These are phyloP conservation scores for Piedraia hortae DNA, from an alignment of 2,329 filamentous ascomycete species.

Conservation along the genomic window DNA sequence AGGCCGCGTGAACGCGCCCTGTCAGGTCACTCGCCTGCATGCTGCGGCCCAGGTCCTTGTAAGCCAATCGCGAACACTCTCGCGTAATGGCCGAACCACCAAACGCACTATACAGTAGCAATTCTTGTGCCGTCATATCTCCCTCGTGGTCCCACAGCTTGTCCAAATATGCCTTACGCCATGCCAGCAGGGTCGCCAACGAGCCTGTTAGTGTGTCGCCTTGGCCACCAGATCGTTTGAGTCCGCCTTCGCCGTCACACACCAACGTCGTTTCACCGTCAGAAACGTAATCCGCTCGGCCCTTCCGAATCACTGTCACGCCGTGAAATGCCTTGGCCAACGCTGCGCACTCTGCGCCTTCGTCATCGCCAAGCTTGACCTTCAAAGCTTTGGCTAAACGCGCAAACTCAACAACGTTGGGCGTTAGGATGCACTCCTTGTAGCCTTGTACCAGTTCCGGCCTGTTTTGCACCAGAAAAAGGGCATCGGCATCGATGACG, in stretches of 20 bases:
- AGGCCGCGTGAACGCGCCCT: constrained; percentile 62
- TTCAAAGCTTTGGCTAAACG: constrained; percentile 50
- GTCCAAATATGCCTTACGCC: constrained; percentile 67
- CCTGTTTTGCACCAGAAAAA: constrained; percentile 47
- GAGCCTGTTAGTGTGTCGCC: constrained; percentile 84
- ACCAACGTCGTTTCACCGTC: constrained; percentile 50
- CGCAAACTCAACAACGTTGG: constrained; percentile 81
- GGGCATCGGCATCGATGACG: constrained; percentile 74
- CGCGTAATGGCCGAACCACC: constrained; percentile 70
- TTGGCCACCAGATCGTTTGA: constrained; percentile 80
- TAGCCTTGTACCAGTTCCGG: constrained; percentile 61
- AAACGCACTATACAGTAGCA: constrained; percentile 52
- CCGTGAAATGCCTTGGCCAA: constrained; percentile 56
- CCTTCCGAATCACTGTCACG: constrained; percentile 81
- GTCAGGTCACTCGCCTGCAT: constrained; percentile 85
- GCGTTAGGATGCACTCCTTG: constrained; percentile 62
- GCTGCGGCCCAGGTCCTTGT: constrained; percentile 57
- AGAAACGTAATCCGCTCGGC: constrained; percentile 52
- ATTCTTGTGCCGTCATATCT: constrained; percentile 28
- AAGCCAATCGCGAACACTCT: constrained; percentile 71
- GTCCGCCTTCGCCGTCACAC: constrained; percentile 51
- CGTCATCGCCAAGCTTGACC: constrained; percentile 25
- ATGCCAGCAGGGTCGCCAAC: constrained; percentile 67
- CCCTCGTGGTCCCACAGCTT: constrained; percentile 40
- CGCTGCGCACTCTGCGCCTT: constrained; percentile 33